Percentiles rank a stretch among this genome's conserved stretches.
These are phyloP conservation scores for Neostapfia colusana DNA, from an alignment of 176 grass and related monocot species.

Conservation along the genomic window DNA sequence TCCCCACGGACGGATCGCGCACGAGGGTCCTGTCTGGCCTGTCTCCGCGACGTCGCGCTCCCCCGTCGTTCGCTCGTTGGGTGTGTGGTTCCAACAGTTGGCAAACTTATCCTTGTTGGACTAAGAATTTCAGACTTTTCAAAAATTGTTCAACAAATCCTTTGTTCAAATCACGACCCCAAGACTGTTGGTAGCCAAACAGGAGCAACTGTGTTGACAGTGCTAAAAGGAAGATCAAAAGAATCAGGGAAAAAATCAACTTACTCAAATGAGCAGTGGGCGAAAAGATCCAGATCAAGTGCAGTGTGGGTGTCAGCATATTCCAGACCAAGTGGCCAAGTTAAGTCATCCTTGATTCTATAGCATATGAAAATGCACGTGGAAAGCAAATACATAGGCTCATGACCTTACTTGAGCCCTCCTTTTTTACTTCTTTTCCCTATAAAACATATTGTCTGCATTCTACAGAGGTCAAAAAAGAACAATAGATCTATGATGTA, in stretches of 20 bases:
- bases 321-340: conserved; percentile 36
- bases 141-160: background rate
- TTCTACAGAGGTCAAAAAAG: conserved; percentile 24
- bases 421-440: conserved; percentile 4
- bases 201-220: too few relatives aligned
- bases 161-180: background rate
- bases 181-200: background rate
- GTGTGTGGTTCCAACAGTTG: too few relatives aligned
- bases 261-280: too few relatives aligned
- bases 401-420: background rate
- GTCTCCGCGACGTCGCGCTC: conserved; percentile 37
- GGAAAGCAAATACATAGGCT: conserved; percentile 15
- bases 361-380: conserved; percentile 24
- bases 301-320: background rate
- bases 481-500: conserved; percentile 37
- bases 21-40: conserved; percentile 23
- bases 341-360: background rate
- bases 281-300: conserved; percentile 29
- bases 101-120: background rate
- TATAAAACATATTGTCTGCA: conserved; percentile 23
- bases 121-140: background rate
- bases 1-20: conserved; percentile 42
- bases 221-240: background rate
- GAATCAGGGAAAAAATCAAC: background rate
- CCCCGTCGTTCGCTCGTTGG: background rate